phyloP scores from a whole-genome alignment of 106 monocot genomes.

The Dioscorea dumetorum region DNA sequence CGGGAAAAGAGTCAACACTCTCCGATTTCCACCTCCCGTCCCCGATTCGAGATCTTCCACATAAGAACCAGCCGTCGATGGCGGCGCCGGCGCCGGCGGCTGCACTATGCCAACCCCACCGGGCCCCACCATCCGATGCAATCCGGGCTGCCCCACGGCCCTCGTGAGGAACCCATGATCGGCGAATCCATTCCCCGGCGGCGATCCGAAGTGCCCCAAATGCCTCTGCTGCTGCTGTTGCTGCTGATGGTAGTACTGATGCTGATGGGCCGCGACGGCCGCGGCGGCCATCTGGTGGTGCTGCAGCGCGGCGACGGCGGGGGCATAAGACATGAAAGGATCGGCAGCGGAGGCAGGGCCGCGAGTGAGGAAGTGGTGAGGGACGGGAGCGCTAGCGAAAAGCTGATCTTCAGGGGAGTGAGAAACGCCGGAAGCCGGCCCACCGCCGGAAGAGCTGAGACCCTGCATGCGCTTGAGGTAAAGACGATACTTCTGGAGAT shows the following conservation, averaged over 20 bases:
- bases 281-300: conserved; percentile 37
- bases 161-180: conserved; percentile 40
- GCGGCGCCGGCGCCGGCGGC: conserved; percentile 1
- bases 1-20: conserved; percentile 80
- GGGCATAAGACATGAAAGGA: conserved; percentile 24
- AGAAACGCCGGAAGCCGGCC: conserved; percentile 2
- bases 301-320: conserved; percentile 8
- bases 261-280: conserved; percentile 8
- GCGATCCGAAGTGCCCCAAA: conserved; percentile 32
- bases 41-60: conserved; percentile 48
- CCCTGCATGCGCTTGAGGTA: conserved; percentile 62
- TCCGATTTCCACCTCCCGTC: conserved; percentile 21
- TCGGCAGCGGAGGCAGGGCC: conserved; percentile 17
- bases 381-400: conserved; percentile 56
- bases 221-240: conserved; percentile 33
- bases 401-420: conserved; percentile 54
- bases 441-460: conserved; percentile 11
- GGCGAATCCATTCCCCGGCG: conserved; percentile 9
- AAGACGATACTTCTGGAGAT: conserved; percentile 82
- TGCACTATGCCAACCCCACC: conserved; percentile 17
- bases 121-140: conserved; percentile 32
- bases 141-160: conserved; percentile 12
- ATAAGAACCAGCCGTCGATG: conserved; percentile 18
- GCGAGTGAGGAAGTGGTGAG: conserved; percentile 55
- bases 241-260: conserved; percentile 26